Base-by-base conservation (phyloP, 768 basidiomycete genomes). In the Boletus sensibilis region DNA sequence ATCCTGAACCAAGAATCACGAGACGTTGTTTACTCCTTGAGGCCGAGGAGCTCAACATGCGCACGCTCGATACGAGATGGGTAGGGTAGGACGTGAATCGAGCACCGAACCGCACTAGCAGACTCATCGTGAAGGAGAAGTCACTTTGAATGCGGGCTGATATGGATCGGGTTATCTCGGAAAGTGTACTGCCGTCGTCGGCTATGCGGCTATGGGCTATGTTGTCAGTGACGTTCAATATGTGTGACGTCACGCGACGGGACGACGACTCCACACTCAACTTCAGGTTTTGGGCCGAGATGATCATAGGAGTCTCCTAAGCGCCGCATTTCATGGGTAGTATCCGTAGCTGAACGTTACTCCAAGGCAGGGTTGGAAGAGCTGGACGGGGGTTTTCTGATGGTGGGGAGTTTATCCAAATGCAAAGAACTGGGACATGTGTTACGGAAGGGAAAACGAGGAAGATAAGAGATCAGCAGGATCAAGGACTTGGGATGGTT, bases 1-100 rank as follows among this genome's bases (percentile, higher is more conserved):
- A 90, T 23, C 88, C 88, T 11, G 87, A 88, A 10, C 88, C 88
- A 8, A 90, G 74, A 57, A 90, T 84, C 20, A 89, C 81, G 35
- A 90, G 79, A 34, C 74, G 71, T 47, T 76, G 76, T 53, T 77
- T 74, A 21, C 55, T 57, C 37, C 63, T 55, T 1, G 70, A 55
- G 9, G 64, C 46, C 5, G 79, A 77, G 18, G 75, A 76, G 51
- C 71, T 74, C 54, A 82, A 80, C 52, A 59, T 58, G 25, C 79
- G 76, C 31, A 50, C 50, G 53, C 44, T 47, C n/a, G 46, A 35
- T 25, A 33, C 12, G 52, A 50, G 45, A 34, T 34, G 51, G 34
- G 37, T 20, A 25, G 55, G 34, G 31, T 20, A 34, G 14, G 58
- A 53, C 41, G 41, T 33, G 20, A 46, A 34, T 23, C 55, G 54